phyloP scores from a whole-genome alignment of 345 rosid genomes.

The Rhizophora apiculata region DNA sequence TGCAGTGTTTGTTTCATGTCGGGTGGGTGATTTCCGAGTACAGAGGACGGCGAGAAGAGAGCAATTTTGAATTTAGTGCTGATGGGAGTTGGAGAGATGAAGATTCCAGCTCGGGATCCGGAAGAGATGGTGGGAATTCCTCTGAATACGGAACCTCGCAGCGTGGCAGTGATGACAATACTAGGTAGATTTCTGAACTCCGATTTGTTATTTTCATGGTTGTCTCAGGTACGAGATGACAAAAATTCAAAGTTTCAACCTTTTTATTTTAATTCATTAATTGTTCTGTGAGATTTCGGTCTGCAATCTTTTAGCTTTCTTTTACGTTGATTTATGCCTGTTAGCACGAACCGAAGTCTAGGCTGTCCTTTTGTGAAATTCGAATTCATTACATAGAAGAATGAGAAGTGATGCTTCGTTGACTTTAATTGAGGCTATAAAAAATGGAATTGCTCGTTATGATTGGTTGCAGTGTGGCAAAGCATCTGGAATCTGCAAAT shows the following conservation, averaged over 20 bases:
- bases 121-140: slow-evolving; percentile 35
- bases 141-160: slow-evolving; percentile 27
- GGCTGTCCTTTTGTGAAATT: too few species aligned
- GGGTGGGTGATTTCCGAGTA: slow-evolving; percentile 59
- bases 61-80: slow-evolving; percentile 8
- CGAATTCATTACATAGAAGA: neutral
- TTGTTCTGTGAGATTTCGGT: too few species aligned
- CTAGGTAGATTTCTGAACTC: slow-evolving; percentile 33
- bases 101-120: slow-evolving; percentile 25
- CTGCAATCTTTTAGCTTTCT: too few species aligned
- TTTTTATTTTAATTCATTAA: too few species aligned
- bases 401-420: neutral
- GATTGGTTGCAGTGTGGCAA: slow-evolving; percentile 37
- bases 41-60: slow-evolving; percentile 38
- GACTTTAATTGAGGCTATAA: neutral
- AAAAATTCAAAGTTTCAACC: too few species aligned
- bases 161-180: slow-evolving; percentile 32
- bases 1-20: slow-evolving; percentile 68
- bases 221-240: too few species aligned
- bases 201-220: neutral
- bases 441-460: neutral
- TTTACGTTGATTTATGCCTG: too few species aligned
- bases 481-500: slow-evolving; percentile 67
- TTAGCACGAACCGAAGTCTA: too few species aligned
- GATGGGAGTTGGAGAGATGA: slow-evolving; percentile 14